A percentile compares a stretch with the other conserved stretches of the same genome.
phyloP scores from a whole-genome alignment of 179 eudicot species.

The Vitellaria paradoxa region DNA sequence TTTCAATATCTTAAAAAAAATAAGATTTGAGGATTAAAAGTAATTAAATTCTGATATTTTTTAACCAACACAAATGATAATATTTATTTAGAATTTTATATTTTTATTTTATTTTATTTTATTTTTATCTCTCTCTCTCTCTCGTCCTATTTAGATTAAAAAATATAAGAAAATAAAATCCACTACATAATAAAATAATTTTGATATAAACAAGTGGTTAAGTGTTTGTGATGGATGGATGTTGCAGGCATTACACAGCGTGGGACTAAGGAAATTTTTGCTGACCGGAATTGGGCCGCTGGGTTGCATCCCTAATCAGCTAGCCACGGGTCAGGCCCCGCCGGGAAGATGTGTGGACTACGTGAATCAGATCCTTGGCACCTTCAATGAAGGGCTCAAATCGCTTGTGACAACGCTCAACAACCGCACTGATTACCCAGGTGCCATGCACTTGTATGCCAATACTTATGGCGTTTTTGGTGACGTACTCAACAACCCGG shows the following conservation, averaged over 20 bases:
- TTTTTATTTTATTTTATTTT: too few relatives aligned
- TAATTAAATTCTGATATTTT: too few relatives aligned
- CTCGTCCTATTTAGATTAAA: too few relatives aligned
- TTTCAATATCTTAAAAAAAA: too few relatives aligned
- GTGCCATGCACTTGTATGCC: constrained; percentile 62
- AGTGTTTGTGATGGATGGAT: neutral
- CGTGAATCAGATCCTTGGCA: constrained; percentile 53
- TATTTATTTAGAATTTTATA: too few relatives aligned
- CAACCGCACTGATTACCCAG: constrained; percentile 32
- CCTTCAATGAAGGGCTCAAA: constrained; percentile 61
- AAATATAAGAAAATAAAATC: too few relatives aligned
- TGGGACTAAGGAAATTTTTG: constrained; percentile 65
- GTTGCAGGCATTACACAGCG: constrained; percentile 49
- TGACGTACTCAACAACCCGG: constrained; percentile 60
- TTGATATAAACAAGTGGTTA: too few relatives aligned
- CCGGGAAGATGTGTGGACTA: constrained; percentile 50
- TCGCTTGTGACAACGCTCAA: constrained; percentile 53
- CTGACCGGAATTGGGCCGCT: constrained; percentile 71
- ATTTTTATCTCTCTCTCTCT: too few relatives aligned
- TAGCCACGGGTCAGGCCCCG: constrained; percentile 43
- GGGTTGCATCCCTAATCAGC: constrained; percentile 83
- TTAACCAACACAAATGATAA: too few relatives aligned
- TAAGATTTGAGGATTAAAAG: too few relatives aligned
- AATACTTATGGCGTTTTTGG: constrained; percentile 52
- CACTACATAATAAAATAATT: too few relatives aligned